phyloP scores from a whole-genome alignment of 139 green algal species.

The Volvox africanus region DNA sequence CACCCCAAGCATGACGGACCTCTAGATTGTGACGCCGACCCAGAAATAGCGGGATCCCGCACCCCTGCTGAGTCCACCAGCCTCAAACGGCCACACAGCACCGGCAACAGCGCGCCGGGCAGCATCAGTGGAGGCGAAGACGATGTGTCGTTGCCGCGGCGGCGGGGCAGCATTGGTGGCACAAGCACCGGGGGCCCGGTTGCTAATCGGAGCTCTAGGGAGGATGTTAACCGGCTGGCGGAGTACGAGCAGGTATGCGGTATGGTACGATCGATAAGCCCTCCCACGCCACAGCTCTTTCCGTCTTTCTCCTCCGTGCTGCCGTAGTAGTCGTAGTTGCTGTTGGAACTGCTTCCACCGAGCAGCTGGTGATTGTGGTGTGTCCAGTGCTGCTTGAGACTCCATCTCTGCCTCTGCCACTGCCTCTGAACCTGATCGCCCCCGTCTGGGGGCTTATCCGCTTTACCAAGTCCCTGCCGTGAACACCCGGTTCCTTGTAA shows the following conservation, averaged over 20 bases:
- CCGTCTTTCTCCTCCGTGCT: too few species aligned
- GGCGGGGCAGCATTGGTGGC: background rate
- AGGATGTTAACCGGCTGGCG: background rate
- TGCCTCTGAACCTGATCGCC: too few species aligned
- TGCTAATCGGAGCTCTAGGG: background rate
- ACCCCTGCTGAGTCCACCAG: background rate
- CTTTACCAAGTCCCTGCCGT: too few species aligned
- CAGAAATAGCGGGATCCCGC: background rate
- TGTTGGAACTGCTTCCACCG: too few species aligned
- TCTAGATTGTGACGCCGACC: background rate
- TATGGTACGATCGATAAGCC: too few species aligned
- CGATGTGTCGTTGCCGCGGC: background rate
- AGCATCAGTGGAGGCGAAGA: background rate
- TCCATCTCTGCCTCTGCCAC: too few species aligned
- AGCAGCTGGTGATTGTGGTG: too few species aligned
- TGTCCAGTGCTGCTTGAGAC: too few species aligned
- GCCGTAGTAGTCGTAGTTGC: too few species aligned
- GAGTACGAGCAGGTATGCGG: conserved; percentile 7
- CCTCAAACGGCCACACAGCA: background rate
- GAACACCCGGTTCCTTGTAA: too few species aligned
- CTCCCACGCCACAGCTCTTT: too few species aligned
- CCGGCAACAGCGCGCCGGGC: background rate
- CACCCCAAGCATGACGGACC: background rate
- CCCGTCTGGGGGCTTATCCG: too few species aligned
- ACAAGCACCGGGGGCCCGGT: background rate